phyloP scores from a whole-genome alignment of 441 rosid genomes.

The Dalechampia spathulata region DNA sequence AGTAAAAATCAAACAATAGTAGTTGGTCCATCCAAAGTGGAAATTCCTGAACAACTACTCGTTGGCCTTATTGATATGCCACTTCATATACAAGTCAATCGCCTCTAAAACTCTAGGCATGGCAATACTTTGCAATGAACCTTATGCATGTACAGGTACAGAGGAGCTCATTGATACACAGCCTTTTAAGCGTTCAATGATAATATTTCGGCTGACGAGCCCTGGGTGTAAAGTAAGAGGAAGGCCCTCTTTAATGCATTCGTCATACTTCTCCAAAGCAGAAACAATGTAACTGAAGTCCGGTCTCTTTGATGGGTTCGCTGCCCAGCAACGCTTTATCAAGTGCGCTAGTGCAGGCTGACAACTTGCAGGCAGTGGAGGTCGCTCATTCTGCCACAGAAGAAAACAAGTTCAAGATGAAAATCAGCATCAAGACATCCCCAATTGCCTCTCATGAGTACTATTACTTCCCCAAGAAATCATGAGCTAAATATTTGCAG shows the following conservation, averaged over 20 bases:
- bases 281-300: conserved; percentile 87
- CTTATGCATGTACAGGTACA: conserved; percentile 72
- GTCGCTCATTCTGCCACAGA: conserved; percentile 73
- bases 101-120: neutral
- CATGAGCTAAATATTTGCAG: no score
- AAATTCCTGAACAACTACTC: no score
- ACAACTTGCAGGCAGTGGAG: conserved; percentile 85
- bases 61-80: conserved; percentile 8
- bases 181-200: conserved; percentile 65
- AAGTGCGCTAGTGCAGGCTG: conserved; percentile 85
- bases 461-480: no score
- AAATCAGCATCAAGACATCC: neutral
- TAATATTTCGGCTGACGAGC: conserved; percentile 51
- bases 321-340: conserved; percentile 89
- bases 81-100: conserved; percentile 23
- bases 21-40: no score
- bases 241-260: conserved; percentile 79
- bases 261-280: conserved; percentile 72
- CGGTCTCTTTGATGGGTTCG: conserved; percentile 77
- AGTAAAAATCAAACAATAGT: no score
- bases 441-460: neutral
- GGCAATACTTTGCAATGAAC: conserved; percentile 8
- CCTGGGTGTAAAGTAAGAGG: conserved; percentile 71
- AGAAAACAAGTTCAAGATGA: neutral
- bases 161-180: conserved; percentile 68